Conservation (phyloP, 192 early-diverging fungal genomes). For the Coemansia sp. region DNA sequence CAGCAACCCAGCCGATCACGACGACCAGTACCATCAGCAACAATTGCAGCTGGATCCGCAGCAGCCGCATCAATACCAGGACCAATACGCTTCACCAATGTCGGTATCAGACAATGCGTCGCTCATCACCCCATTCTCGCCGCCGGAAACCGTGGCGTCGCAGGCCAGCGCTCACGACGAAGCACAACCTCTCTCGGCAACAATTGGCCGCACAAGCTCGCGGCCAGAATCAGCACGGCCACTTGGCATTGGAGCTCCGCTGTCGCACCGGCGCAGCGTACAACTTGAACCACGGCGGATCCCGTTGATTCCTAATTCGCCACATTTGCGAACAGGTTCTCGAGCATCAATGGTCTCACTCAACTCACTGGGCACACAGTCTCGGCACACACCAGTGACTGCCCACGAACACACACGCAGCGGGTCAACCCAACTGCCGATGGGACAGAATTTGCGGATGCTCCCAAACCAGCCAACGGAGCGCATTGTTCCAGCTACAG, state of each 20-base stretch:
- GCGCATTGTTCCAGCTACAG: not conserved
- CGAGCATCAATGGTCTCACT: constrained; percentile 31
- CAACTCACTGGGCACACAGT: not conserved
- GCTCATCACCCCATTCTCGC: constrained; percentile 29
- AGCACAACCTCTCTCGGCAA: not conserved
- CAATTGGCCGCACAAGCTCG: not conserved
- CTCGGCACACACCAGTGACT: too few relatives aligned
- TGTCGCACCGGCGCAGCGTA: constrained; percentile 22
- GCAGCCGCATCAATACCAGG: constrained; percentile 16
- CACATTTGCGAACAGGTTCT: constrained; percentile 28
- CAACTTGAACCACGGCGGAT: constrained; percentile 21
- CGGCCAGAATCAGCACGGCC: constrained; percentile 8
- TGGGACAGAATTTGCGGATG: constrained; percentile 10
- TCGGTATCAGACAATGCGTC: constrained; percentile 4
- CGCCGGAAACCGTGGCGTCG: constrained; percentile 31
- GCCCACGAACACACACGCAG: not conserved
- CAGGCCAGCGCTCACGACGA: constrained; percentile 20
- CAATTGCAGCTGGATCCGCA: constrained; percentile 13
- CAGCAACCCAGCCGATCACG: constrained; percentile 31
- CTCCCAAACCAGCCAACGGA: not conserved
- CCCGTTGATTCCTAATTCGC: constrained; percentile 37
- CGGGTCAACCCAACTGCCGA: not conserved
- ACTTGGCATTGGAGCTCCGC: not conserved
- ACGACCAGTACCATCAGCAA: not conserved
- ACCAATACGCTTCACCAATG: constrained; percentile 1